Evolutionary conservation across 2,329 filamentous ascomycete species (phyloP), one percentile per base, ranked within the genome.

Genomic region (Ramichloridium luteum): DNA sequence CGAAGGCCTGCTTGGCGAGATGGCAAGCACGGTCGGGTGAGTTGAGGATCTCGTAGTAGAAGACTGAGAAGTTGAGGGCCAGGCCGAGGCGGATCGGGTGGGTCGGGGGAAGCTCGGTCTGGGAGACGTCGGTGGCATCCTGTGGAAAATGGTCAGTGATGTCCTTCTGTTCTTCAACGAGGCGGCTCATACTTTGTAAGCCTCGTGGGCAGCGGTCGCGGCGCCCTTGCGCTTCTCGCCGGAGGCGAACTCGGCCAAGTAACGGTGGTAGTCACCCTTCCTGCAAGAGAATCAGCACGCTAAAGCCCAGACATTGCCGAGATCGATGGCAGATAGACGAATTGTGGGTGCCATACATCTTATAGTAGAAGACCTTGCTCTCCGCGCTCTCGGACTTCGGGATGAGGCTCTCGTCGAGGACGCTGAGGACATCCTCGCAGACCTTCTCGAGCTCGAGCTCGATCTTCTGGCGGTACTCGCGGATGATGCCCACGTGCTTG

Each of bases 361-460:
- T 96, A 80, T 94, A 86, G 72, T 96, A 96, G 67, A 96, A 96
- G 60, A 96, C 88, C 78, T 94, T 96, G 62, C 85, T 93, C 74
- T 96, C 88, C 68, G 88, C 88, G 48, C 83, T 80, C 66, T 90
- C 80, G 58, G 88, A 88, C 66, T 90, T 88, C 64, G 86, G 86
- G 59, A 96, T 96, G 56, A 96, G 72, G 59, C 77, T 78, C 57
- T 93, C 72, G 61, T 94, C 86, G 47, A 96, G 73, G 51, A 96
- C 88, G 54, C 93, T 80, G 50, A 96, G 80, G 50, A 94, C 84
- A 69, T 96, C 88, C 69, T 94, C 77, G 76, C 88, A 96, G 65
- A 94, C 84, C 70, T 86, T 82, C 75, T 90, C 88, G 53, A 96
- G 79, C 72, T 96, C 88, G 55, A 70, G 72, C 75, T 96, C 88